These are phyloP conservation scores for Acer saccharum DNA, from an alignment of 345 rosid species.

Conservation along the genomic window DNA sequence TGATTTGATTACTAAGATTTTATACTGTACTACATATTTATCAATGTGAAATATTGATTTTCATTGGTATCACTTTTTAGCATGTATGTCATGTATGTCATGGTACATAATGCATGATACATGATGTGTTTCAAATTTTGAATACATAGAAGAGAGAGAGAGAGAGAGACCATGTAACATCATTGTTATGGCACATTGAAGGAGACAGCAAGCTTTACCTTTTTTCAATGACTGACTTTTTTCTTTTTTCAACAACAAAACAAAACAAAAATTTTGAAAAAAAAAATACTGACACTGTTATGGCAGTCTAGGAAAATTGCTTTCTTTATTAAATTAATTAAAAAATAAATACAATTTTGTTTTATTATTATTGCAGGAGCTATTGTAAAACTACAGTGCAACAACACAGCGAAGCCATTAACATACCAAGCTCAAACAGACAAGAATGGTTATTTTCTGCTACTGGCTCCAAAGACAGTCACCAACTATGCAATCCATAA, in stretches of 20 bases:
- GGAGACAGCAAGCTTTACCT: neutral
- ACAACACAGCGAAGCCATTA: constrained; percentile 46
- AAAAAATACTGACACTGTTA: neutral
- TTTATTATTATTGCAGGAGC: constrained; percentile 49
- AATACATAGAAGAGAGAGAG: neutral
- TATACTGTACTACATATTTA: no score
- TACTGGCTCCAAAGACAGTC: constrained; percentile 65
- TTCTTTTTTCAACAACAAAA: neutral
- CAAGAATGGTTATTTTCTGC: constrained; percentile 78
- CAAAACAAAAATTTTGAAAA: neutral
- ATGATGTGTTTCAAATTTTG: no score
- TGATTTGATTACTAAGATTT: no score
- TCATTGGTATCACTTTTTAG: no score
- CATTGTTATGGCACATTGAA: neutral
- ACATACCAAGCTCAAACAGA: constrained; percentile 46
- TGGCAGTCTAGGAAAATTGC: neutral
- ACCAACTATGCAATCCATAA: constrained; percentile 78
- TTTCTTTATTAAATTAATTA: neutral
- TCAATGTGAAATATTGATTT: no score
- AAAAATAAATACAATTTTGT: no score
- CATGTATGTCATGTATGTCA: no score
- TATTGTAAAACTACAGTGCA: constrained; percentile 68
- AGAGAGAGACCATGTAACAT: neutral
- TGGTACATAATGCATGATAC: no score
- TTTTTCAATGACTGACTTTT: neutral